phyloP scores from a whole-genome alignment of 2,329 filamentous ascomycete species.

The Xylariales sp. region DNA sequence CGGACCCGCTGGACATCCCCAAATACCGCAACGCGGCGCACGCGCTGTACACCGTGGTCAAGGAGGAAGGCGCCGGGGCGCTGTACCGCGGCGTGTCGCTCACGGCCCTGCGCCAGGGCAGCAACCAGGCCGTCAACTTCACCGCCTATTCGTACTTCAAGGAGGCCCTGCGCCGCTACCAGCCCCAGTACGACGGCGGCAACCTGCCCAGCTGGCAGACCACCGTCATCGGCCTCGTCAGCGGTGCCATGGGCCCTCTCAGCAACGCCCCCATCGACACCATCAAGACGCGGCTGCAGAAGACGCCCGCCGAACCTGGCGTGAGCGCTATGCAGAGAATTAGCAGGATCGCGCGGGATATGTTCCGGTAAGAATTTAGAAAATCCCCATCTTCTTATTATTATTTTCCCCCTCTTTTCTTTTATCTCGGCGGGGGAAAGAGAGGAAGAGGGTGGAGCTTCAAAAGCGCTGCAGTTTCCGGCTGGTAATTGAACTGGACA shows the following conservation, averaged over 20 bases:
- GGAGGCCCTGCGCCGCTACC: conserved; percentile 65
- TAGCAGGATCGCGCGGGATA: conserved; percentile 69
- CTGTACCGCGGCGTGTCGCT: conserved; percentile 91
- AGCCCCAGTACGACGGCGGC: conserved; percentile 61
- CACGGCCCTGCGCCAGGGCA: conserved; percentile 89
- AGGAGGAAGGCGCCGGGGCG: conserved; percentile 83
- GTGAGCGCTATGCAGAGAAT: conserved; percentile 80
- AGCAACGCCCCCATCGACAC: conserved; percentile 98
- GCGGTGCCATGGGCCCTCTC: conserved; percentile 90
- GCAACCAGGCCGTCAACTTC: conserved; percentile 98
- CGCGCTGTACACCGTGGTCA: conserved; percentile 79
- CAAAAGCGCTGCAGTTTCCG: too few relatives aligned
- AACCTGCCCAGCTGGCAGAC: conserved; percentile 84
- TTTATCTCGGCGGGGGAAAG: too few relatives aligned
- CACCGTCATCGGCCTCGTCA: conserved; percentile 82
- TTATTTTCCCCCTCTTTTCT: too few relatives aligned
- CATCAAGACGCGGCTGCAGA: conserved; percentile 95
- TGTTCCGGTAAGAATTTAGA: conserved; percentile 78
- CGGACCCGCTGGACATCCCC: conserved; percentile 89
- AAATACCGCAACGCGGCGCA: conserved; percentile 95
- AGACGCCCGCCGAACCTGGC: conserved; percentile 76
- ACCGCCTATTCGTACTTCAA: conserved; percentile 96
- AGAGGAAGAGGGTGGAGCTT: too few relatives aligned
- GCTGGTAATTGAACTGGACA: too few relatives aligned
- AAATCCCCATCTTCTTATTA: too few relatives aligned